A percentile compares a stretch with the other conserved stretches of the same genome.
Conservation (phyloP, 345 rosid species). For the Raphanus raphanistrum region DNA sequence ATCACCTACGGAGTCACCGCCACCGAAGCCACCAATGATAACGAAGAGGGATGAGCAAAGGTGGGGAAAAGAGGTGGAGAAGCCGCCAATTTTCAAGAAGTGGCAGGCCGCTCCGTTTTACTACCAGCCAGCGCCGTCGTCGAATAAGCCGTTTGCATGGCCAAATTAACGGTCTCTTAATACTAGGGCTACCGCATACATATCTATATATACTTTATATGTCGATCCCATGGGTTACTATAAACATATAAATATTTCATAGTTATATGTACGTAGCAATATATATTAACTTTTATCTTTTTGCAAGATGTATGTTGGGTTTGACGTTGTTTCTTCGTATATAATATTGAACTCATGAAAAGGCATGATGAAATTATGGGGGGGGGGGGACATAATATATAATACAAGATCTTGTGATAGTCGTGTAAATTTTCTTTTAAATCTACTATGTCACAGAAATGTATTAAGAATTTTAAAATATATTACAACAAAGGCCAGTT, state of each 20-base stretch:
- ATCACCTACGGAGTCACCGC: constrained; percentile 75
- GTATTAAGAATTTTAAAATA: not conserved
- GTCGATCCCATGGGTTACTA: not conserved
- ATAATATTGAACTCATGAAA: not conserved
- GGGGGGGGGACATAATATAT: not conserved
- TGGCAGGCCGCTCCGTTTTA: constrained; percentile 96
- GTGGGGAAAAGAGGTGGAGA: constrained; percentile 38
- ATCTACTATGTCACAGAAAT: not conserved
- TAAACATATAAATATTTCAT: not conserved
- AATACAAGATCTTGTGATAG: not conserved
- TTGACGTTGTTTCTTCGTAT: not conserved
- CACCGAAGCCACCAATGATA: constrained; percentile 40
- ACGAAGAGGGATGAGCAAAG: constrained; percentile 35
- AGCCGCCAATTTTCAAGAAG: constrained; percentile 60
- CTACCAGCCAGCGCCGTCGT: constrained; percentile 47
- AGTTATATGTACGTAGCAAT: not conserved
- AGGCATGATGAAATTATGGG: not conserved
- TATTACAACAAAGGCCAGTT: too few relatives aligned
- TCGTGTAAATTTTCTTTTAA: not conserved
- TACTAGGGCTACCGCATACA: constrained; percentile 20
- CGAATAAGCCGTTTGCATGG: constrained; percentile 52
- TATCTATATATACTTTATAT: not conserved
- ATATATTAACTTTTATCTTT: not conserved
- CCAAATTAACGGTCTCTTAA: constrained; percentile 28
- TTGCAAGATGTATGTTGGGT: not conserved